These are phyloP conservation scores for Claviceps sp. DNA, from an alignment of 2,329 filamentous ascomycete genomes.

Conservation along the genomic window DNA sequence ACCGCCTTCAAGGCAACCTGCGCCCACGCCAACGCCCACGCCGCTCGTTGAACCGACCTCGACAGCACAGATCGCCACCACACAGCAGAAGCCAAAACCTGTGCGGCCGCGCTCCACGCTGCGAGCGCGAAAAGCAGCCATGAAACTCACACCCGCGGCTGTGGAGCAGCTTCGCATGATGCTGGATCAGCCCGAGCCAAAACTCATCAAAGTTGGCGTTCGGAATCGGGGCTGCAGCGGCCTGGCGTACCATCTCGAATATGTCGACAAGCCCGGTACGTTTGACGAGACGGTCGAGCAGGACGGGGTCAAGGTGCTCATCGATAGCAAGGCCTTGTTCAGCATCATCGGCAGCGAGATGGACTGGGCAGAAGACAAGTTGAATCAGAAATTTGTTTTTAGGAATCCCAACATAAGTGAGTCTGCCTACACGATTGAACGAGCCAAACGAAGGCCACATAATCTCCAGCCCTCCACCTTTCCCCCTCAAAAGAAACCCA, in stretches of 20 bases:
- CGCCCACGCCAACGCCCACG: conserved; percentile 14
- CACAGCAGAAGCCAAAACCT: conserved; percentile 39
- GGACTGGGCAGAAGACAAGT: conserved; percentile 96
- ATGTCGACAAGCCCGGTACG: conserved; percentile 75
- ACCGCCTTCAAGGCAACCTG: conserved; percentile 15
- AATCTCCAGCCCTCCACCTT: too few species aligned
- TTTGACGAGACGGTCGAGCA: conserved; percentile 93
- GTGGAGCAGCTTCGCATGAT: conserved; percentile 65
- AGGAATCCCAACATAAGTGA: conserved; percentile 96
- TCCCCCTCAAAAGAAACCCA: too few species aligned
- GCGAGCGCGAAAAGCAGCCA: conserved; percentile 72
- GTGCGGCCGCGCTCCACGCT: conserved; percentile 23
- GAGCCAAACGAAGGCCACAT: too few species aligned
- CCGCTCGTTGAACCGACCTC: conserved; percentile 7
- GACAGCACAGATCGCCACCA: neutral
- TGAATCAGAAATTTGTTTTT: conserved; percentile 87
- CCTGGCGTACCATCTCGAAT: conserved; percentile 85
- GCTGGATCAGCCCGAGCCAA: conserved; percentile 74
- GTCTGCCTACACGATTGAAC: conserved; percentile 30
- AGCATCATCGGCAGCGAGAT: conserved; percentile 98
- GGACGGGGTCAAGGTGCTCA: conserved; percentile 87
- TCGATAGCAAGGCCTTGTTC: conserved; percentile 93
- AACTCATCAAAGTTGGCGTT: conserved; percentile 88
- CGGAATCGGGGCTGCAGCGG: conserved; percentile 91
- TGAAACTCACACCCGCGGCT: conserved; percentile 70